Evolutionary conservation across 2,329 filamentous ascomycete genomes (phyloP), one percentile per base, ranked within the genome.

Genomic region (Trichoderma semiorbis): DNA sequence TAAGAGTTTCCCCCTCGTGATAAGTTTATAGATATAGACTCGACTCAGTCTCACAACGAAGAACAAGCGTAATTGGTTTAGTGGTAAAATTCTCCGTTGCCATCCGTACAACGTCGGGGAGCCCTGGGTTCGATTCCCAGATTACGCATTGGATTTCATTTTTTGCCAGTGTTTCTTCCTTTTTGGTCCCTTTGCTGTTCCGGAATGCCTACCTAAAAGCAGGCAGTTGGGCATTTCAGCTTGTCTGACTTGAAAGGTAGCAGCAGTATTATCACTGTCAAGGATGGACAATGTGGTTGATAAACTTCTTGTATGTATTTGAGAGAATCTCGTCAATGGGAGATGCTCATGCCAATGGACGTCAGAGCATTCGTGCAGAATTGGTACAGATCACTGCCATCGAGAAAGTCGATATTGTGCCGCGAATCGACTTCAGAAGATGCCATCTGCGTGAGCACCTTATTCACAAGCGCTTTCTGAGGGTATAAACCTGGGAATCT

Each of bases 61-160:
- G 8, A 62, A 21, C 21, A 62, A 69, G 70, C 70, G 70, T 72
- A 72, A 72, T 72, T 72, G 70, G 70, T 72, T 72, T 72, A 72
- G 70, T 72, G 70, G 70, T 72, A 72, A 72, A 72, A 72, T 72
- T 72, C 70, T 72, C 70, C 70, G 70, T 72, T 72, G 70, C 70
- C 70, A 72, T 72, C 57, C 70, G 70, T 55, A 60, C 70, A 72
- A 69, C 70, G 70, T 72, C 70, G 70, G 70, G 70, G 70, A 72
- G 70, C 70, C 70, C 70, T 72, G 70, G 70, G 70, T 72, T 72
- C 70, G 70, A 72, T 72, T 72, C 70, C 70, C 70, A 69, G 70
- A 72, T 72, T 72, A 72, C 70, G 70, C 70, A 72, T 53, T 61
- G n/a, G 1, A 21, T 4, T 26, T 14, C 16, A 14, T 36, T 69